These are phyloP conservation scores for Quercus variabilis DNA, from an alignment of 306 rosid genomes.

Conservation along the genomic window DNA sequence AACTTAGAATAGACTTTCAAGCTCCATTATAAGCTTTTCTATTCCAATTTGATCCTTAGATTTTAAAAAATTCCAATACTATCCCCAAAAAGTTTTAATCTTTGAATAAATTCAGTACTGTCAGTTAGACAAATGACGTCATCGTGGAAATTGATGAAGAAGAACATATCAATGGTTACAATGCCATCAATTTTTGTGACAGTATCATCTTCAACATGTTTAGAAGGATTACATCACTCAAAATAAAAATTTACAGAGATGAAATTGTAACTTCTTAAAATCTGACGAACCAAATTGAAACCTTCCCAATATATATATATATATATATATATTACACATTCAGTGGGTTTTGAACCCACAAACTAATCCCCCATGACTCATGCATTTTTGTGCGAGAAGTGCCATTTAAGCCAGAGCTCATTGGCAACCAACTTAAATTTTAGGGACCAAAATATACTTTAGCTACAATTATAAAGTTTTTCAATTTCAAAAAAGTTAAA, in stretches of 20 bases:
- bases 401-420: too few species aligned
- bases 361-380: too few species aligned
- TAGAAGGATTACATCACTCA: not conserved
- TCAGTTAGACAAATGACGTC: not conserved
- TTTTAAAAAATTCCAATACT: not conserved
- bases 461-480: not conserved
- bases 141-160: not conserved
- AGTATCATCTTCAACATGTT: not conserved
- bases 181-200: not conserved
- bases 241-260: not conserved
- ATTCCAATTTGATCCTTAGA: not conserved
- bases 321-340: too few species aligned
- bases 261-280: too few species aligned
- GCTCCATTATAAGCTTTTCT: not conserved
- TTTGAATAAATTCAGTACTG: not conserved
- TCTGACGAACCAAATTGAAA: too few species aligned
- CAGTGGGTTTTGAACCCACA: too few species aligned
- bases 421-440: too few species aligned
- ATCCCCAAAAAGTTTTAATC: too few species aligned
- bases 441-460: not conserved
- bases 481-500: not conserved
- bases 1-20: not conserved
- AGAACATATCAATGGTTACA: not conserved
- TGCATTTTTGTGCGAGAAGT: too few species aligned
- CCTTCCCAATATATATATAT: too few species aligned